Percentiles rank a stretch among this genome's conserved stretches.
phyloP scores from a whole-genome alignment of 305 asterid genomes.

The Striga hermonthica region DNA sequence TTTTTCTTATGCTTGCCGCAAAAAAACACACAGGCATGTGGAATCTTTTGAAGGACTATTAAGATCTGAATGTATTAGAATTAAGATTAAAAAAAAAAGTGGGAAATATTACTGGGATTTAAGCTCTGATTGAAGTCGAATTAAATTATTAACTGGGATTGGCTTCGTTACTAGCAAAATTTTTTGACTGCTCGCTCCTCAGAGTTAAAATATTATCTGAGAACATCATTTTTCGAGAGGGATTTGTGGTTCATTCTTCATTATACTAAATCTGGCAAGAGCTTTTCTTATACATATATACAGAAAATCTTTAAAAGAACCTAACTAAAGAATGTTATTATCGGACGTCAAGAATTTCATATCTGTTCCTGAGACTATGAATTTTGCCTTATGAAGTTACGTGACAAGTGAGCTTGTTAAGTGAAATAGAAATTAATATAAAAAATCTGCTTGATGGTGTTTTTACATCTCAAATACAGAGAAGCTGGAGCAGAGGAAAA shows the following conservation, averaged over 20 bases:
- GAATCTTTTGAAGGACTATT: conserved; percentile 7
- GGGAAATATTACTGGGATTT: conserved; percentile 2
- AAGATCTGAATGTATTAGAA: neutral
- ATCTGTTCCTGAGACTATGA: conserved; percentile 19
- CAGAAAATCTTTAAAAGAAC: neutral
- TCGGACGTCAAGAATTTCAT: neutral
- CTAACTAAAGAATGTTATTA: neutral
- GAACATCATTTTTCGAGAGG: no score
- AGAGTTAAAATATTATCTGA: no score
- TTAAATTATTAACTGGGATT: no score
- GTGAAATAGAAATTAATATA: no score
- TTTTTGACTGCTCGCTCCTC: no score
- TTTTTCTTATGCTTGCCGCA: conserved; percentile 3
- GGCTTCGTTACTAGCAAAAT: no score
- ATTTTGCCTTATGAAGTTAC: neutral
- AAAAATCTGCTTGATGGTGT: no score
- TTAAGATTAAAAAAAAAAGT: no score
- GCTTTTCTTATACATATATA: neutral
- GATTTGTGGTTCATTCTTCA: neutral
- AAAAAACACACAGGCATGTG: neutral
- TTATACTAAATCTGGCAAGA: neutral
- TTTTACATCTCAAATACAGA: conserved; percentile 41
- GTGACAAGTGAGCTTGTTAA: neutral
- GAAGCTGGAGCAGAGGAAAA: conserved; percentile 89
- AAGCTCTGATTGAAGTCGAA: no score